Base-by-base conservation (phyloP, 2,329 filamentous ascomycete species). In the Pestalotiopsis sp. region DNA sequence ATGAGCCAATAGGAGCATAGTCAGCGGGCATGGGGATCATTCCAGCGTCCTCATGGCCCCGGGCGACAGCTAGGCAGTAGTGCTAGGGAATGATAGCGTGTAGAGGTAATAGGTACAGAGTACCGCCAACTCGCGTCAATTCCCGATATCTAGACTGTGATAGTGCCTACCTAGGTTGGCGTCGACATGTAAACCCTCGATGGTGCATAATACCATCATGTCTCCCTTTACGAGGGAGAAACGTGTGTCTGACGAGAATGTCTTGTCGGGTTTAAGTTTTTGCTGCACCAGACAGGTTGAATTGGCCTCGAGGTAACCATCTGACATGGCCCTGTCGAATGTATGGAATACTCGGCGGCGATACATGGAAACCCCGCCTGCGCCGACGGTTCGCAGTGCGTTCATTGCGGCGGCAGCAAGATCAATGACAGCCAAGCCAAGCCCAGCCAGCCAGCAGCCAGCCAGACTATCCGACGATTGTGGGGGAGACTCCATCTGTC, bases 1-100 rank as follows among this genome's bases (percentile, higher is more conserved):
- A n/a, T 12, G 17, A n/a, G 65, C 65, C 56, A 67, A 67, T 67
- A 45, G 65, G 56, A 67, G 27, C 52, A 13, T 11, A 17, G 7
- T 17, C n/a, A 27, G 25, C 20, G 13, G 56, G 27, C 65, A 67
- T 67, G 65, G 65, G 65, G 65, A 41, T 31, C 52, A 39, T 67
- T 49, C 65, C 36, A 31, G 12, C 39, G 9, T 60, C 27, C 65
- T 67, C 25, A 67, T 13, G 39, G 56, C 52, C 9, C 52, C 38
- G 12, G 36, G 36, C 36, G 64, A 45, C 17, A 7, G 45, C 7
- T 38, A 62, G 20, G 31, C 59, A 36, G n/a, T 39, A 20, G 25
- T 52, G 45, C 45, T 52, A 52, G 14, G 20, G 45, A n/a, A n/a
- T 52, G 3, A 17, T 52, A n/a, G 45, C 45, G 45, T 9, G 45